Base-by-base conservation (phyloP, 164 flowering plant genomes). In the Tetracentron sinense region DNA sequence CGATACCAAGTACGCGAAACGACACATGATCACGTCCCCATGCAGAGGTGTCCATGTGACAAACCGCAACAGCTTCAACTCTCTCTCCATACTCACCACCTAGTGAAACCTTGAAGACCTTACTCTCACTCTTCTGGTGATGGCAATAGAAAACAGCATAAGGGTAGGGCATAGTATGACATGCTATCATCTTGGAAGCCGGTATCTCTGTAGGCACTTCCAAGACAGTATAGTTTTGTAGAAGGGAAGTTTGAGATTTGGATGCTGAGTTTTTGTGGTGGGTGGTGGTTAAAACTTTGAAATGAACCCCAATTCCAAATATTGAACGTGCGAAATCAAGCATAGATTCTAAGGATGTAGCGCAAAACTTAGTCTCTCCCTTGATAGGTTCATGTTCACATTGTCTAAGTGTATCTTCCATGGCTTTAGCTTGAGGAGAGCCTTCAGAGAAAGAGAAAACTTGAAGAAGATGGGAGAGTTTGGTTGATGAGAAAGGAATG, bases 121-220 rank as follows among this genome's bases (percentile, higher is more conserved):
- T 72, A 56, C 38, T 76, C 49, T 54, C 71, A 49, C 72, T 63
- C 14, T 61, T 42, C 10, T 74, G 81, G 64, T 62, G 8, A 50
- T 85, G 90, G 62, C 91, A 86, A 35, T 82, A 83, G 74, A 69
- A 82, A 1, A 83, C 77, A 12, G 71, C 69, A 46, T 79, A 86
- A 27, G 88, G 85, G 55, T 80, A 86, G n/a, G 85, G 79, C 81
- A 83, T 26, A 7, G 74, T 65, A 46, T 85, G 91, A 42, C 86
- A 82, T 0, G 70, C 80, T 5, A 81, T 64, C 74, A 74, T 69
- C 23, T 54, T 70, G 0, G 68, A 54, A 26, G 70, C 72, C 5
- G 4, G 4, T 0, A 75, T 70, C 59, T 71, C 75, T 30, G 2
- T 49, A 1, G 81, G 79, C 6, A 2, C 59, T 5, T 72, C 69